Evolutionary conservation across 768 basidiomycete species (phyloP).

Genomic region (Panaeolus papilionaceus): DNA sequence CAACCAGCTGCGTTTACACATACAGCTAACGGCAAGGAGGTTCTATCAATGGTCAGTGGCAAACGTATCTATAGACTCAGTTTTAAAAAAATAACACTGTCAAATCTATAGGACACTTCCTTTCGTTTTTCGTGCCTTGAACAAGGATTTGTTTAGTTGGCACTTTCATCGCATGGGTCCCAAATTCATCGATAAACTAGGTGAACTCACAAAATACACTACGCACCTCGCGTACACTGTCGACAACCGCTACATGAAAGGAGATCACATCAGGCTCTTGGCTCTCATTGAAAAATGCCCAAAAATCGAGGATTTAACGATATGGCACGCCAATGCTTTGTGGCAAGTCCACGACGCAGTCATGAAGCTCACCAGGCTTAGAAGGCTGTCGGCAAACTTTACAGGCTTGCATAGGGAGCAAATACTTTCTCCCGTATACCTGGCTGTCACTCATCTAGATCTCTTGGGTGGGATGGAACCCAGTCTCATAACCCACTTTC

Average conservation of each 20-base stretch:
- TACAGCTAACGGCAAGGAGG: background rate
- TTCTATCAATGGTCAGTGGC: conserved; percentile 4
- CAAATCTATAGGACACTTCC: background rate
- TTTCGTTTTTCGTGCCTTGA: conserved; percentile 1
- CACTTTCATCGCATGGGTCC: conserved; percentile 7
- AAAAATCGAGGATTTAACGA: background rate
- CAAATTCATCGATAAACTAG: conserved; percentile 6
- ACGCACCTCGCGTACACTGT: conserved; percentile 3
- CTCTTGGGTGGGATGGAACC: background rate
- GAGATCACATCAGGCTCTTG: background rate
- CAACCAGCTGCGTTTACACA: background rate
- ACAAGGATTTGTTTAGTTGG: background rate
- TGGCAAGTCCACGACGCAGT: conserved; percentile 7
- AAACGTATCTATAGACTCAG: background rate
- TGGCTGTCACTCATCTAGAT: background rate
- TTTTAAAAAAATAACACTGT: background rate
- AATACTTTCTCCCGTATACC: conserved; percentile 3
- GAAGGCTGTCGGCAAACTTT: background rate
- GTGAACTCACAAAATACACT: background rate
- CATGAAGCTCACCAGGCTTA: background rate
- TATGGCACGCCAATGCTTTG: conserved; percentile 5
- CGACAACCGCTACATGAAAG: background rate
- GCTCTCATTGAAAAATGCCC: background rate
- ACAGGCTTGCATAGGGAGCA: background rate
- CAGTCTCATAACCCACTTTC: background rate